Evolutionary conservation across 805 yeast genomes (phyloP).

Genomic region (Kazachstania africana): DNA sequence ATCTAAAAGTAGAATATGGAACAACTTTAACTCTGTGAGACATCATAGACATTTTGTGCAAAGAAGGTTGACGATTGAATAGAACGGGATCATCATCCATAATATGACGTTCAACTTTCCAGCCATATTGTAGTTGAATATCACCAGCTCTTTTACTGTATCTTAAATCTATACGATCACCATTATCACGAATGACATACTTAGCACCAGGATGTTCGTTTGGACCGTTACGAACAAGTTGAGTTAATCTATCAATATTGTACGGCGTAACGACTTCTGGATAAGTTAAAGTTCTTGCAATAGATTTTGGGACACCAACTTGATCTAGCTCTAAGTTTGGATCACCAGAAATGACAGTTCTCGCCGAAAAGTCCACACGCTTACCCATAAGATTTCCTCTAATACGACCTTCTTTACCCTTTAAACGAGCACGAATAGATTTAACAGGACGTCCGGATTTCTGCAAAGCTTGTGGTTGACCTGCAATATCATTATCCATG

Average conservation of each 20-base stretch:
- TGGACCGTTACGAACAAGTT: conserved; percentile 93
- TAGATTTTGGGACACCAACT: conserved; percentile 96
- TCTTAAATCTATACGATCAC: conserved; percentile 95
- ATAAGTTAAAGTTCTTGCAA: conserved; percentile 89
- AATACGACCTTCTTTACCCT: conserved; percentile 98
- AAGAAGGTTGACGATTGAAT: conserved; percentile 97
- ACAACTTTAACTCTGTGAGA: conserved; percentile 96
- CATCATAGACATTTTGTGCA: conserved; percentile 99
- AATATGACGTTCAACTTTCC: conserved; percentile 97
- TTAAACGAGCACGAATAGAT: conserved; percentile 96
- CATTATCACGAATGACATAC: conserved; percentile 94
- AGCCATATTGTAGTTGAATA: conserved; percentile 92
- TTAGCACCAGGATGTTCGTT: conserved; percentile 99
- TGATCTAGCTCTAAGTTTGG: conserved; percentile 96
- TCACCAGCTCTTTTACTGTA: conserved; percentile 98
- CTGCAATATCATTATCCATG: conserved; percentile 99
- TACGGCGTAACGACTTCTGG: conserved; percentile 98
- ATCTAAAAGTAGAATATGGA: conserved; percentile 97
- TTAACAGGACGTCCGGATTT: conserved; percentile 98
- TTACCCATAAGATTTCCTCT: conserved; percentile 99
- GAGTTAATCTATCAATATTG: conserved; percentile 87
- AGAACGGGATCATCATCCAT: conserved; percentile 96
- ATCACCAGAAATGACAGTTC: conserved; percentile 98
- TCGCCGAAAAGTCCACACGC: conserved; percentile 97
- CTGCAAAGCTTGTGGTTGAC: conserved; percentile 98